These are phyloP conservation scores for Boechera stricta DNA, from an alignment of 345 rosid genomes.

Conservation along the genomic window DNA sequence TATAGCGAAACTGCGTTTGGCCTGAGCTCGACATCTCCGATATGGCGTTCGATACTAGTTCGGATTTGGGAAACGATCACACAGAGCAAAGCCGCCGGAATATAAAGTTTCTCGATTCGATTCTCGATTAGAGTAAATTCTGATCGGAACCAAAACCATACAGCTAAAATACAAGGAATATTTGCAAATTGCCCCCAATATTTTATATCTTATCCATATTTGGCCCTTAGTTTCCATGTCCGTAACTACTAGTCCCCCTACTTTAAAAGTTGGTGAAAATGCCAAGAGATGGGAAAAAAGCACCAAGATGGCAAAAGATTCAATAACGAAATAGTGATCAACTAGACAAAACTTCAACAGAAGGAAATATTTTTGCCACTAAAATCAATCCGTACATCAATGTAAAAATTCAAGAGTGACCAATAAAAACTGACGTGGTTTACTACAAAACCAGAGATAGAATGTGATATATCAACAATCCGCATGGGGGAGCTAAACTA, in stretches of 20 bases:
- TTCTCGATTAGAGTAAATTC: constrained; percentile 8
- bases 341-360: no score
- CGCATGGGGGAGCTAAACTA: no score
- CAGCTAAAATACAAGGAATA: constrained; percentile 5
- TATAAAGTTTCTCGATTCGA: not conserved
- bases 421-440: no score
- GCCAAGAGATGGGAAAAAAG: no score
- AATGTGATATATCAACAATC: no score
- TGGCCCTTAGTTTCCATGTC: not conserved
- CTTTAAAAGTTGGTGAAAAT: no score
- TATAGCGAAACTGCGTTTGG: constrained; percentile 88
- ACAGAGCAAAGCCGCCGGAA: constrained; percentile 24
- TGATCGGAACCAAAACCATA: constrained; percentile 34
- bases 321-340: no score
- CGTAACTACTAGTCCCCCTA: not conserved
- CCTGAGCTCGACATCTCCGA: constrained; percentile 66
- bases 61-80: constrained; percentile 13
- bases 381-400: no score
- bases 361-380: no score
- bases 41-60: not conserved
- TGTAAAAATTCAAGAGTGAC: no score
- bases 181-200: constrained; percentile 3
- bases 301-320: no score
- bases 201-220: not conserved
- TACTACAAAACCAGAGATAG: no score